phyloP scores from a whole-genome alignment of 768 basidiomycete genomes.

The Mycena alexandri region DNA sequence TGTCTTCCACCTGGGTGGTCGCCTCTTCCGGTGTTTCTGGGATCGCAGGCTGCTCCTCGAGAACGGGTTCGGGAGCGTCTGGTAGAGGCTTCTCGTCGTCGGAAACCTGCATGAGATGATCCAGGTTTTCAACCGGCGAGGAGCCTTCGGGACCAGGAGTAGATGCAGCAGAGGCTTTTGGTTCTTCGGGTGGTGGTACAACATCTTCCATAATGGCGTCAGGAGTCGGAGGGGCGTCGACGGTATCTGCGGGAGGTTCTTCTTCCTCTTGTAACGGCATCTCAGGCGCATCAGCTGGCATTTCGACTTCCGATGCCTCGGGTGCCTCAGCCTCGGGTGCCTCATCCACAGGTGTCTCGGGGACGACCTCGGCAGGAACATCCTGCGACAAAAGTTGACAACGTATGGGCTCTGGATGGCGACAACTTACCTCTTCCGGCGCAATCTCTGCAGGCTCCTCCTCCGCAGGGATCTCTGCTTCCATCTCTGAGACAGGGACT shows the following conservation, averaged over 20 bases:
- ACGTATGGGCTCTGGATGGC: too few species aligned
- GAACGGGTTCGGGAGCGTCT: slow-evolving; percentile 15
- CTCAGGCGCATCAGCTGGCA: slow-evolving; percentile 31
- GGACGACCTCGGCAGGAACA: slow-evolving; percentile 1
- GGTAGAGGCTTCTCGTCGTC: slow-evolving; percentile 28
- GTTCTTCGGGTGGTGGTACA: neutral
- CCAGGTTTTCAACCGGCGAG: slow-evolving; percentile 27
- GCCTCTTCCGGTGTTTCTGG: slow-evolving; percentile 11
- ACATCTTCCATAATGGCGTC: slow-evolving; percentile 22
- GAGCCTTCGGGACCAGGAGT: slow-evolving; percentile 13
- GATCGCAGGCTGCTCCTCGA: slow-evolving; percentile 7
- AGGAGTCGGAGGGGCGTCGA: slow-evolving; percentile 43
- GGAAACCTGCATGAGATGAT: slow-evolving; percentile 33
- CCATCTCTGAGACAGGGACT: slow-evolving; percentile 12
- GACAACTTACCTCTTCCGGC: slow-evolving; percentile 10
- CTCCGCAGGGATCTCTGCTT: neutral
- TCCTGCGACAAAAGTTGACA: slow-evolving; percentile 9
- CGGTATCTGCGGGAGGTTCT: slow-evolving; percentile 35
- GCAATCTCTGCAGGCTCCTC: slow-evolving; percentile 8
- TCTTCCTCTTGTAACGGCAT: slow-evolving; percentile 27
- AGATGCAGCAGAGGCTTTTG: slow-evolving; percentile 2
- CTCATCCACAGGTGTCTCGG: neutral
- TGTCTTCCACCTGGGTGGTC: neutral
- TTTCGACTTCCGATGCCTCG: slow-evolving; percentile 24
- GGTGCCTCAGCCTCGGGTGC: too few species aligned